These are phyloP conservation scores for Hortiboletus flavorubellus DNA, from an alignment of 768 basidiomycete species.

Conservation along the genomic window DNA sequence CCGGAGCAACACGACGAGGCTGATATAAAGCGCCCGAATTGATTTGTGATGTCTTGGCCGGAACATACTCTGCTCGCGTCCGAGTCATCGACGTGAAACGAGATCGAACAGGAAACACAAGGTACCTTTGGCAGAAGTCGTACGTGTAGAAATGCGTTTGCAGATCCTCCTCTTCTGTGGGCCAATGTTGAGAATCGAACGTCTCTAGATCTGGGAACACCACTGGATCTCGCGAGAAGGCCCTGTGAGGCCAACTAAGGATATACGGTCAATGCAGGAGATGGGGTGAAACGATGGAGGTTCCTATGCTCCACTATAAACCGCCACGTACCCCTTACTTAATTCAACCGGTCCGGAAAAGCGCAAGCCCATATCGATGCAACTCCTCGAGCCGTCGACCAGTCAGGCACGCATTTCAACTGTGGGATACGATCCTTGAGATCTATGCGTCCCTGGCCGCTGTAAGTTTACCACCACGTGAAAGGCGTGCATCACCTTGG, in stretches of 20 bases:
- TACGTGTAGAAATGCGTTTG: slow-evolving; percentile 3
- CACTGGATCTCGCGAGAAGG: slow-evolving; percentile 10
- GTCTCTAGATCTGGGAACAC: slow-evolving; percentile 14
- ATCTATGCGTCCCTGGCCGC: slow-evolving; percentile 23
- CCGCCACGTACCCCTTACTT: slow-evolving; percentile 2
- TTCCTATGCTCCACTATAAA: not conserved
- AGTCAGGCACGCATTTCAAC: slow-evolving; percentile 50
- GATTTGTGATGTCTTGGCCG: slow-evolving; percentile 44
- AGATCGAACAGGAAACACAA: not conserved
- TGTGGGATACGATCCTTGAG: slow-evolving; percentile 33
- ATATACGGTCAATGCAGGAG: not conserved
- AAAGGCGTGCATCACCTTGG: slow-evolving; percentile 17
- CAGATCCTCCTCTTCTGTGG: not conserved
- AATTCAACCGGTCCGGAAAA: slow-evolving; percentile 47
- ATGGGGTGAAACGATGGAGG: not conserved
- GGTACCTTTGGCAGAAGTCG: not conserved
- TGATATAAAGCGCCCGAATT: slow-evolving; percentile 51
- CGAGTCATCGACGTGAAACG: too few relatives aligned
- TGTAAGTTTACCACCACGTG: slow-evolving; percentile 22
- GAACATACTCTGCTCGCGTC: slow-evolving; percentile 47
- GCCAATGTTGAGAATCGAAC: slow-evolving; percentile 10
- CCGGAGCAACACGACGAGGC: slow-evolving; percentile 58
- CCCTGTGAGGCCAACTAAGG: not conserved
- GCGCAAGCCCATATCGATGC: slow-evolving; percentile 46
- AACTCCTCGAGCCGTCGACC: slow-evolving; percentile 48